Evolutionary conservation across 208 protist genomes (phyloP).

Genomic region (Vickermania ingenoplastis): DNA sequence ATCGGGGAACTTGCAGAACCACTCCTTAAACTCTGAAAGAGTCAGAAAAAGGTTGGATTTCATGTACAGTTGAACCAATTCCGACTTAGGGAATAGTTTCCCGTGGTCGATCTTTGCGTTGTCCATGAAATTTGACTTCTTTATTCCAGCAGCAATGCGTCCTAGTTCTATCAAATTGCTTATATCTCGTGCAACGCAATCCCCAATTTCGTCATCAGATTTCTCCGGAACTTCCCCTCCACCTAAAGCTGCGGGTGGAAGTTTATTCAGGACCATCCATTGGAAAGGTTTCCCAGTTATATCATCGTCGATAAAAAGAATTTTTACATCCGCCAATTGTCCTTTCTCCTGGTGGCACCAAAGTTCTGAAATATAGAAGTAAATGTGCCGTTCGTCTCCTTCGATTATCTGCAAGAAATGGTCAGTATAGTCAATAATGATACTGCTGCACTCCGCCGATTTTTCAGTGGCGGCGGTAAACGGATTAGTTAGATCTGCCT

Average conservation of each 20-base stretch:
- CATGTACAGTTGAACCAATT: conserved; percentile 35
- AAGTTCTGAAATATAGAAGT: conserved; percentile 30
- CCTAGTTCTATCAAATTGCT: conserved; percentile 38
- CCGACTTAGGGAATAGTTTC: conserved; percentile 52
- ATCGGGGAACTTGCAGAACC: conserved; percentile 43
- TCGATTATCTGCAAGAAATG: conserved; percentile 58
- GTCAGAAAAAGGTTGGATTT: conserved; percentile 47
- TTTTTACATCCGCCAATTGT: conserved; percentile 15
- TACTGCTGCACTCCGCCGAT: background rate
- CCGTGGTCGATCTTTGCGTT: conserved; percentile 59
- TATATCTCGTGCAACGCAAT: conserved; percentile 33
- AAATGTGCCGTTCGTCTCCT: conserved; percentile 48
- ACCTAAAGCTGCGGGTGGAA: conserved; percentile 26
- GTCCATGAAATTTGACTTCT: conserved; percentile 32
- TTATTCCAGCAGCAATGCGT: conserved; percentile 5
- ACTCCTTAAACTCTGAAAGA: conserved; percentile 43
- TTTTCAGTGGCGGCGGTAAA: conserved; percentile 9
- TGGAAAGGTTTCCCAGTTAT: conserved; percentile 8
- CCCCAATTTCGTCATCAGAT: conserved; percentile 35
- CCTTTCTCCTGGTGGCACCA: conserved; percentile 8
- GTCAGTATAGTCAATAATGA: conserved; percentile 60
- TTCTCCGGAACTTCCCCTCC: conserved; percentile 17
- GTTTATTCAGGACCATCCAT: conserved; percentile 40
- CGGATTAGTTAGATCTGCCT: conserved; percentile 10
- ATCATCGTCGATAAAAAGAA: conserved; percentile 72